Percentiles rank a stretch among this genome's conserved stretches.
Conservation (phyloP, 768 basidiomycete species). For the Mycena metata region DNA sequence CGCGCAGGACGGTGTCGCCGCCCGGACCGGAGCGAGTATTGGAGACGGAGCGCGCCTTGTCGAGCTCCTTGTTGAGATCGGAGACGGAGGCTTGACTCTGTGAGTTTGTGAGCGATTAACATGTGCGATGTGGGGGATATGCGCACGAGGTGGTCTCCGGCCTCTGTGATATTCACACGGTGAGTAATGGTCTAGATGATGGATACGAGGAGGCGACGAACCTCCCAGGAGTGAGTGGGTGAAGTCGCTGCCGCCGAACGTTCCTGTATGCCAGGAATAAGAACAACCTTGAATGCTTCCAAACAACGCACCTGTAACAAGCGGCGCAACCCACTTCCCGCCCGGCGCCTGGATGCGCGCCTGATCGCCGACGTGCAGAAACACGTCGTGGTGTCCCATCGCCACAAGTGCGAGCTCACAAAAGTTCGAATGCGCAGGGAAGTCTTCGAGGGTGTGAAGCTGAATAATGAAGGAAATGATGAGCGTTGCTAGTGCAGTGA, state of each 20-base stretch:
- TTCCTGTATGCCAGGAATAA: slow-evolving; percentile 55
- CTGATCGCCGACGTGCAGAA: slow-evolving; percentile 88
- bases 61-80: slow-evolving; percentile 86
- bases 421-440: slow-evolving; percentile 91
- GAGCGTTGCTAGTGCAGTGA: background rate
- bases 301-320: slow-evolving; percentile 76
- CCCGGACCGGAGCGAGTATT: slow-evolving; percentile 50
- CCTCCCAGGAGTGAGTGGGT: slow-evolving; percentile 81
- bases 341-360: slow-evolving; percentile 81
- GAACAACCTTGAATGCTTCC: background rate
- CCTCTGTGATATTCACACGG: slow-evolving; percentile 46
- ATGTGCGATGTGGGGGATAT: background rate
- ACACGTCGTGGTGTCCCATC: slow-evolving; percentile 83
- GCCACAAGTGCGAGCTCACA: slow-evolving; percentile 85
- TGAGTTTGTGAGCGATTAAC: slow-evolving; percentile 1
- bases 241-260: slow-evolving; percentile 86
- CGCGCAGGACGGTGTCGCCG: slow-evolving; percentile 63
- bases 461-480: slow-evolving; percentile 40
- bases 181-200: slow-evolving; percentile 6
- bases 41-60: slow-evolving; percentile 71
- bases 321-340: slow-evolving; percentile 81
- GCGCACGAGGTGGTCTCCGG: slow-evolving; percentile 44
- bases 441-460: slow-evolving; percentile 90
- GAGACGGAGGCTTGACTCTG: slow-evolving; percentile 80
- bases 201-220: slow-evolving; percentile 49